Conservation (phyloP, 768 basidiomycete genomes). For the Boletus insuetus region DNA sequence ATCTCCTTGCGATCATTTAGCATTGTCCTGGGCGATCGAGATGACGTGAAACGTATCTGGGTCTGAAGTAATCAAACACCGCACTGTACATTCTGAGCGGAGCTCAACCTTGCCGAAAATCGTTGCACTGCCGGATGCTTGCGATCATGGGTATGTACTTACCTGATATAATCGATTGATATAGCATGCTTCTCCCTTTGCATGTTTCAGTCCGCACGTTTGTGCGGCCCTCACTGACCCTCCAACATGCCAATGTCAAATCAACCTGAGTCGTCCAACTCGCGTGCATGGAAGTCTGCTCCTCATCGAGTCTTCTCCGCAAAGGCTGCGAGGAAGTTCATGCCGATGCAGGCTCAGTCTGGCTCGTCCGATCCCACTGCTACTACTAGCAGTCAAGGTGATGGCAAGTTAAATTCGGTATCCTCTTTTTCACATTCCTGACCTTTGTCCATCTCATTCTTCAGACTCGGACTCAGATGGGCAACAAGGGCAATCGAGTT, state of each 20-base stretch:
- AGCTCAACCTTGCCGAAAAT: too few relatives aligned
- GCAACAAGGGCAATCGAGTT: not conserved
- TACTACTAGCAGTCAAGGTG: not conserved
- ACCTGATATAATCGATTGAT: not conserved
- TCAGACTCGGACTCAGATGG: constrained; percentile 19
- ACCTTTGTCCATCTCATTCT: not conserved
- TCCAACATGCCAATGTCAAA: constrained; percentile 9
- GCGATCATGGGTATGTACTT: not conserved
- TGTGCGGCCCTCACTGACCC: not conserved
- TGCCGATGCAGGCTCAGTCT: not conserved
- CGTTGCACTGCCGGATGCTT: too few relatives aligned
- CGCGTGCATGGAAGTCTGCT: not conserved
- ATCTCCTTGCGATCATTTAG: constrained; percentile 25
- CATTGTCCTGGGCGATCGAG: constrained; percentile 4
- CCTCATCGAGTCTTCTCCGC: too few relatives aligned
- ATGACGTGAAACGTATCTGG: too few relatives aligned
- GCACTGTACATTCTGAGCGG: too few relatives aligned
- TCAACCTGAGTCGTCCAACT: not conserved
- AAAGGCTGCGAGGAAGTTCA: constrained; percentile 19
- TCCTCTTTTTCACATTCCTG: not conserved
- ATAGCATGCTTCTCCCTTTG: not conserved
- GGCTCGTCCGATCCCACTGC: constrained; percentile 7
- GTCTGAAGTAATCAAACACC: too few relatives aligned
- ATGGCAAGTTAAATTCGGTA: constrained; percentile 8
- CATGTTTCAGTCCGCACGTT: too few relatives aligned